A percentile compares a stretch with the other conserved stretches of the same genome.
Evolutionary conservation across 495 filamentous ascomycete species (phyloP).

Genomic region (Halenospora varia): DNA sequence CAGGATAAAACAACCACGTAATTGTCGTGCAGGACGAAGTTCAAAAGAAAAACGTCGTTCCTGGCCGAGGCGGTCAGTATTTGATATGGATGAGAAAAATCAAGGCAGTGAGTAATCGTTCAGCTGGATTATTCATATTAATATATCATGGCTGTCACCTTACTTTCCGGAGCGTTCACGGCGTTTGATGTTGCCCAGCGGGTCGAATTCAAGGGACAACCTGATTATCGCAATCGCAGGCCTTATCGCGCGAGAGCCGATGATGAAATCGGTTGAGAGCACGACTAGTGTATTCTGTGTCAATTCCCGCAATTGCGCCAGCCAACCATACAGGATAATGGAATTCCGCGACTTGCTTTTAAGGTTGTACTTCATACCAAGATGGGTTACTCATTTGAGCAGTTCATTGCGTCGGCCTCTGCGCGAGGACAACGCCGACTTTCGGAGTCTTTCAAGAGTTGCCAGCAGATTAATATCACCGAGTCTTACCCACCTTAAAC

Average conservation of each 20-base stretch:
- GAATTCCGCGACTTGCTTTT: no score
- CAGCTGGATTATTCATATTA: not conserved
- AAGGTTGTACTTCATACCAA: no score
- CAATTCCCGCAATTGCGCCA: not conserved
- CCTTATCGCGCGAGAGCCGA: slow-evolving; percentile 12
- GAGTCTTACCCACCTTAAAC: no score
- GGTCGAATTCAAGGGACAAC: not conserved
- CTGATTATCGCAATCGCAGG: not conserved
- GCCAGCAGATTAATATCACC: no score
- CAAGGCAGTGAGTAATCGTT: not conserved
- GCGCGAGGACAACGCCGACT: no score
- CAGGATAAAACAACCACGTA: not conserved
- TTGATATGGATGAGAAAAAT: not conserved
- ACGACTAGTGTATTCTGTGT: slow-evolving; percentile 2
- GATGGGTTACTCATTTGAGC: no score
- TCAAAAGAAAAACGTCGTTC: not conserved
- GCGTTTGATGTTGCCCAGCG: not conserved
- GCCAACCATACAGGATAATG: not conserved
- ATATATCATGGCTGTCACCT: no score
- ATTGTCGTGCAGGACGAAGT: not conserved
- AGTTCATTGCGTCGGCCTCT: no score
- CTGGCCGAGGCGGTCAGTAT: not conserved
- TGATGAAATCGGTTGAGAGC: slow-evolving; percentile 11
- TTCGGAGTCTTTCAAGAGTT: no score
- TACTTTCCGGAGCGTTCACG: not conserved